Percentiles rank a stretch among this genome's conserved stretches.
Conservation (phyloP, 345 rosid species). For the Camelina sativa region DNA sequence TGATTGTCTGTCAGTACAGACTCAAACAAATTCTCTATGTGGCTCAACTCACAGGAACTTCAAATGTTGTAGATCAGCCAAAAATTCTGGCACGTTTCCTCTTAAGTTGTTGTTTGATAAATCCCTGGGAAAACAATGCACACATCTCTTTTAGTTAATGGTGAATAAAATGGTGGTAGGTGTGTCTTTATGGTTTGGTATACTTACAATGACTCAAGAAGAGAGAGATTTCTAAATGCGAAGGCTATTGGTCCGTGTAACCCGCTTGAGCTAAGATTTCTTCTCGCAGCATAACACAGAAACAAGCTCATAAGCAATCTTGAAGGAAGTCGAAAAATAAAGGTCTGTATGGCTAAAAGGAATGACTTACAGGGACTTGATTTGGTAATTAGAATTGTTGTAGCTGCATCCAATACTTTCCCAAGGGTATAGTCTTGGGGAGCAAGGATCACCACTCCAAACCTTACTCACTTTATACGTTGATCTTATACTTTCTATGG, state of each 20-base stretch:
- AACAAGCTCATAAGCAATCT: constrained; percentile 22
- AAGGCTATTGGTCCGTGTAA: constrained; percentile 51
- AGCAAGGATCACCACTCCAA: constrained; percentile 71
- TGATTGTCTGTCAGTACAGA: background rate
- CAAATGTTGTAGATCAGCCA: constrained; percentile 47
- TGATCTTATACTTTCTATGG: constrained; percentile 46
- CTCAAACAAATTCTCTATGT: constrained; percentile 1
- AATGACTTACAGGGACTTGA: constrained; percentile 55
- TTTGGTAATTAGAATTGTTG: constrained; percentile 36
- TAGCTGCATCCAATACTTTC: constrained; percentile 56
- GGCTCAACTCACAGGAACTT: constrained; percentile 47
- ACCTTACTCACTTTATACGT: constrained; percentile 45
- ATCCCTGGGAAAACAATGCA: constrained; percentile 45
- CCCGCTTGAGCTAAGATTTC: constrained; percentile 61
- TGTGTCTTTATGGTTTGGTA: background rate
- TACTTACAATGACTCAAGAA: constrained; percentile 52
- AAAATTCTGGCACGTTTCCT: constrained; percentile 55
- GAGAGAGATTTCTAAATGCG: constrained; percentile 46
- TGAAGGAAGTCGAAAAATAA: background rate
- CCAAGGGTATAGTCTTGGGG: constrained; percentile 54
- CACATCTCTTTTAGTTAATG: constrained; percentile 1
- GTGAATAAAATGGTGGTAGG: background rate
- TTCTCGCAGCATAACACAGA: constrained; percentile 25
- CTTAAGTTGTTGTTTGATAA: constrained; percentile 59
- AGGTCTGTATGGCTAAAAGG: background rate